Conservation (phyloP, 768 basidiomycete genomes). For the Favolaschia claudopus region DNA sequence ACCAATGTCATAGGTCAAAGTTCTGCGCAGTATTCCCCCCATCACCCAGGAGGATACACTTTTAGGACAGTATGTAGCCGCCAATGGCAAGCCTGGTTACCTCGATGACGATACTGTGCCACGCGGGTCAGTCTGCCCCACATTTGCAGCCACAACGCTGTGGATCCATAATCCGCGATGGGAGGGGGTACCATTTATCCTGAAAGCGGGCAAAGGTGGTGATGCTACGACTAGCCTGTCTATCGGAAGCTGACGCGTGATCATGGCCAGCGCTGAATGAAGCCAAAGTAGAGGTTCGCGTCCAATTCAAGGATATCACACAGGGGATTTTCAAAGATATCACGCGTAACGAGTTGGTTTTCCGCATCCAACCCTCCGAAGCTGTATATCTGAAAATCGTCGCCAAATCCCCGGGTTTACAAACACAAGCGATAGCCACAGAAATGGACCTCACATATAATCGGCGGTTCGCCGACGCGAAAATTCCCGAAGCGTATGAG, state of each 20-base stretch:
- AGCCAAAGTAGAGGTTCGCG: slow-evolving; percentile 96
- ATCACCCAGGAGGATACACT: slow-evolving; percentile 81
- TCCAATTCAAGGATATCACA: slow-evolving; percentile 98
- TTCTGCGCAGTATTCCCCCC: slow-evolving; percentile 89
- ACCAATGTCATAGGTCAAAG: slow-evolving; percentile 78
- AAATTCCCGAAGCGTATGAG: slow-evolving; percentile 97
- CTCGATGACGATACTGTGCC: slow-evolving; percentile 97
- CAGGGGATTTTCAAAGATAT: slow-evolving; percentile 97
- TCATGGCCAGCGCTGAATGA: slow-evolving; percentile 84
- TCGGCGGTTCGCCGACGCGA: slow-evolving; percentile 86
- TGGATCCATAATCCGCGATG: slow-evolving; percentile 95
- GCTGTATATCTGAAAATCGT: slow-evolving; percentile 98
- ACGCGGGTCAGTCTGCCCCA: slow-evolving; percentile 90
- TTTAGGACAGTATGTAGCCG: slow-evolving; percentile 91
- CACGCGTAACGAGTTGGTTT: slow-evolving; percentile 89
- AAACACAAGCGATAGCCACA: slow-evolving; percentile 89
- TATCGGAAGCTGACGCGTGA: slow-evolving; percentile 1
- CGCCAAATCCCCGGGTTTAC: slow-evolving; percentile 90
- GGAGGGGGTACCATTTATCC: slow-evolving; percentile 98
- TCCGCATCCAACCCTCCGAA: slow-evolving; percentile 96
- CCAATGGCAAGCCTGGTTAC: slow-evolving; percentile 94
- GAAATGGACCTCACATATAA: slow-evolving; percentile 99
- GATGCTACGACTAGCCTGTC: slow-evolving; percentile 19
- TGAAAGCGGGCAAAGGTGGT: slow-evolving; percentile 98
- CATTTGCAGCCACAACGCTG: slow-evolving; percentile 91